phyloP scores from a whole-genome alignment of 345 rosid genomes.

The Rhodamnia argentea region DNA sequence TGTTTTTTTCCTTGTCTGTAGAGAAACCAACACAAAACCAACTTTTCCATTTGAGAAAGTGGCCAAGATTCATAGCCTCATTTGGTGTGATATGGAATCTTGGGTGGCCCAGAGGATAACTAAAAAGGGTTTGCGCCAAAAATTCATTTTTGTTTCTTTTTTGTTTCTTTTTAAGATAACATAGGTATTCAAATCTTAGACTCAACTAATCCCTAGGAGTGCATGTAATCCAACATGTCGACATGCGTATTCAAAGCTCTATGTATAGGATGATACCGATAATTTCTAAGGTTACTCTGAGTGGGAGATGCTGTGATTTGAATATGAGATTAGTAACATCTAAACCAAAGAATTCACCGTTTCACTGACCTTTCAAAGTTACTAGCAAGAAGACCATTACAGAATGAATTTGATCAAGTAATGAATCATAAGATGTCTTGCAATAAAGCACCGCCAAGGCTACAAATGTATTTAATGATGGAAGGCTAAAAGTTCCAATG shows the following conservation, averaged over 20 bases:
- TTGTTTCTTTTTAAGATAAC: background rate
- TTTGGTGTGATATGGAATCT: background rate
- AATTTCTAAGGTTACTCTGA: background rate
- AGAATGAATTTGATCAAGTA: background rate
- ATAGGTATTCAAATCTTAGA: background rate
- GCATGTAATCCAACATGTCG: background rate
- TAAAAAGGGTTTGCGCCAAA: background rate
- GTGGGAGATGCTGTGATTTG: background rate
- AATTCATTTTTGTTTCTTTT: background rate
- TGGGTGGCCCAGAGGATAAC: background rate
- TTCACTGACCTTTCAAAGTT: background rate
- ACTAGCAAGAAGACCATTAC: background rate
- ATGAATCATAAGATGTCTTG: background rate
- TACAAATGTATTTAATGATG: background rate
- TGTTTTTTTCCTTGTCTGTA: background rate
- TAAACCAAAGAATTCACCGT: background rate
- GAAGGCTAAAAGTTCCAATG: background rate
- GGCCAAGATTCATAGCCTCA: background rate
- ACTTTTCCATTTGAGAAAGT: conserved; percentile 1
- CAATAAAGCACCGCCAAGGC: background rate
- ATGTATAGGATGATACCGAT: rapidly evolving
- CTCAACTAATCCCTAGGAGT: background rate
- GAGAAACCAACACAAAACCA: background rate
- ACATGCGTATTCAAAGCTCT: background rate
- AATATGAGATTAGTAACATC: background rate